Base-by-base conservation (phyloP, 805 yeast genomes). In the Yarrowia sp. region DNA sequence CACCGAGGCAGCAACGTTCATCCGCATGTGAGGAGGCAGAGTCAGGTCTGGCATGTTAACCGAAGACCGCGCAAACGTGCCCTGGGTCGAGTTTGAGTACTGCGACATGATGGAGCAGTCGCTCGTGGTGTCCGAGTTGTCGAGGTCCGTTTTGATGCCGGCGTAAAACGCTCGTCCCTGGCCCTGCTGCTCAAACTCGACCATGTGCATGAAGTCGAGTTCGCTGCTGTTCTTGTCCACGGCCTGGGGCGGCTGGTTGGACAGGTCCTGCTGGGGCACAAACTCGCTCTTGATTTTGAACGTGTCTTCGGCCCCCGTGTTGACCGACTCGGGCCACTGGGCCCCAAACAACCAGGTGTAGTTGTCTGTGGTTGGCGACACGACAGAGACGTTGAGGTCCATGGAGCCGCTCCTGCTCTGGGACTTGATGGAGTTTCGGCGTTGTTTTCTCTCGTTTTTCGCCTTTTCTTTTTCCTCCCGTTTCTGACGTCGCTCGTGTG, bases 331-430 rank as follows among this genome's bases (percentile, higher is more conserved):
- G 33, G 61, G 61, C 61, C 61, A 54, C 26, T 54, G 61, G 2
- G 61, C 44, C 8, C 61, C 61, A 54, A 54, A 54, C 46, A 54
- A 24, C 61, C 61, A 54, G 19, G 61, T 54, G 61, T 54, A 54
- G 32, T 54, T 54, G 44, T 54, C 61, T 16, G 61, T 54, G 7
- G 61, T 54, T 22, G 61, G 61, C 11, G 61, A 54, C 26, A 54
- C 61, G n/a, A 38, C 26, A 19, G 24, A 26, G 33, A 35, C 10
- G 61, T 22, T 17, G 32, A 54, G 24, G 46, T 54, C 61, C 24
- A 54, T 28, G n/a, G 61, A 54, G 46, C 19, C 26, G 61, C 46
- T 54, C 19, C 61, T 36, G 35, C 46, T 36, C 46, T 36, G 46
- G n/a, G 61, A 36, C 35, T 43, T 58, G 24, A 58, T 40, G 51